Evolutionary conservation across 1,284 basidiomycete genomes (phyloP), one percentile per base, ranked within the genome.

Genomic region (Naganishia liquefaciens): DNA sequence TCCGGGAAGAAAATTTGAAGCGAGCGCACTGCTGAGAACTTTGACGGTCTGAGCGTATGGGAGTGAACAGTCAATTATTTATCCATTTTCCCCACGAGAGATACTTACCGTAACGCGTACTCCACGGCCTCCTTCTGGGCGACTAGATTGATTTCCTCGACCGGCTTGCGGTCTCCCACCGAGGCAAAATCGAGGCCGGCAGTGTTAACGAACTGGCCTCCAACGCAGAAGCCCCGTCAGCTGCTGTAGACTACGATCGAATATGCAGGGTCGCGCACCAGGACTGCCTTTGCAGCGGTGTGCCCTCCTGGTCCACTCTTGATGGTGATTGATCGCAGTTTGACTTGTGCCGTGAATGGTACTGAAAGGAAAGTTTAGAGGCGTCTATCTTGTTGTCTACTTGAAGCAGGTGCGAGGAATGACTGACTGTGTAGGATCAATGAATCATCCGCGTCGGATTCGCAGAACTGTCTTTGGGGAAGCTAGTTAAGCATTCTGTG

Each of bases 381-480:
- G 5, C 17, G 43, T 17, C 25, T 25, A 39, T 40, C 11, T 25
- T 9, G 27, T 15, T 46, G 42, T 23, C 43, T 25, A 47, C 33
- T 28, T 13, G 33, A 13, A 52, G 9, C 17, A 51, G 21, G 21
- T 47, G 21, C 2, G 21, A 23, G 23, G 25, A 5, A 4, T 7
- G 10, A 54, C 76, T 68, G 44, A 77, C 77, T 77, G 46, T 74
- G 72, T 39, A 79, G 69, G 58, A 79, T 75, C 54, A 79, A 63
- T 2, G 74, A 74, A 58, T 78, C 78, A 66, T 79, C 78, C 25
- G 72, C 69, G n/a, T 79, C 78, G 21, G 74, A 75, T 69, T 79
- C 76, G 64, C 71, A 70, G 63, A 64, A 71, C 72, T 73, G 44
- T 51, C 21, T 10, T 50, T 65, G 13, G 27, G 25, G 27, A 9